These are phyloP conservation scores for Trametes sanguinea DNA, from an alignment of 768 basidiomycete genomes.

Conservation along the genomic window DNA sequence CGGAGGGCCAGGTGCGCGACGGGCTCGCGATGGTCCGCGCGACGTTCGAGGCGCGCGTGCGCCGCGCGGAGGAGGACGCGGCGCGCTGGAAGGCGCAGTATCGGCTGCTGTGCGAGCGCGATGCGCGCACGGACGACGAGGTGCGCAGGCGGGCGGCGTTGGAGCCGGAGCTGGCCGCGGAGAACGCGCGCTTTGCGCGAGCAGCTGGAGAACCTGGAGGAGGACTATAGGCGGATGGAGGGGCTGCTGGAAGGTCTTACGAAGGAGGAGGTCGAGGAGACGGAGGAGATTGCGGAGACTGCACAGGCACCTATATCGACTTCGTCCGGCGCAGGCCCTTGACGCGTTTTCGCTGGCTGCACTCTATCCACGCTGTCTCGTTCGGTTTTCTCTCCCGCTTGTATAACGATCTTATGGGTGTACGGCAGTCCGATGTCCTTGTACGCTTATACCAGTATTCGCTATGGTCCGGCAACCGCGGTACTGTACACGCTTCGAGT, in stretches of 20 bases:
- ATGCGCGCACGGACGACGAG: slow-evolving; percentile 27
- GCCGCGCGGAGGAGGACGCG: slow-evolving; percentile 50
- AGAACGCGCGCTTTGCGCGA: slow-evolving; percentile 26
- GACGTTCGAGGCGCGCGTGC: slow-evolving; percentile 51
- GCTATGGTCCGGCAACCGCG: no score
- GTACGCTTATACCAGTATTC: no score
- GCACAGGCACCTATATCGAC: not conserved
- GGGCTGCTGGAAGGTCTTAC: slow-evolving; percentile 13
- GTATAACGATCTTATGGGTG: no score
- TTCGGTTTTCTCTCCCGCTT: no score
- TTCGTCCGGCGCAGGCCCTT: not conserved
- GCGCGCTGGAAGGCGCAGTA: slow-evolving; percentile 47
- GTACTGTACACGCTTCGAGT: no score
- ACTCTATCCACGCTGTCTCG: no score
- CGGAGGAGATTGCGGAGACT: not conserved
- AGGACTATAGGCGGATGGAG: slow-evolving; percentile 21
- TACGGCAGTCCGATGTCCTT: no score
- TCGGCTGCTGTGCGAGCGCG: slow-evolving; percentile 22
- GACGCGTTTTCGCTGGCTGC: not conserved
- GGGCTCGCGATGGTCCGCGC: slow-evolving; percentile 55
- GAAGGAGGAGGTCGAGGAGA: slow-evolving; percentile 18
- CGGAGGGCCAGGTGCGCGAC: slow-evolving; percentile 51
- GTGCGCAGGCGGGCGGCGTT: slow-evolving; percentile 28
- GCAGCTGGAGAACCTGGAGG: slow-evolving; percentile 12
- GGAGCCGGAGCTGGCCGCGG: slow-evolving; percentile 25